Evolutionary conservation across 805 yeast genomes (phyloP).

Genomic region (Saturnispora quitensis): DNA sequence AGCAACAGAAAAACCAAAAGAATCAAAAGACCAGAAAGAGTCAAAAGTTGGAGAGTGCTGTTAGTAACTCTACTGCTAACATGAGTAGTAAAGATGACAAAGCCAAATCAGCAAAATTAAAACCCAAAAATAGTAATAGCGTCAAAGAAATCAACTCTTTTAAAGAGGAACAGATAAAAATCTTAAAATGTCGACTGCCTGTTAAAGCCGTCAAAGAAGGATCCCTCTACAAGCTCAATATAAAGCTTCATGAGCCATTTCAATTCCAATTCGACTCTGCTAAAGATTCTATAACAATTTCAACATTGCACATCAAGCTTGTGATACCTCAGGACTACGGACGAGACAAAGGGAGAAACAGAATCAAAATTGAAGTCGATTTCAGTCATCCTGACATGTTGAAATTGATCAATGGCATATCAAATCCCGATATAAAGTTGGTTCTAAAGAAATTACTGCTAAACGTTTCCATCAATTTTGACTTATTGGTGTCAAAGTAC

Average conservation of each 20-base stretch:
- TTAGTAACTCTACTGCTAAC: not conserved
- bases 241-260: slow-evolving; percentile 23
- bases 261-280: slow-evolving; percentile 25
- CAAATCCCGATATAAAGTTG: slow-evolving; percentile 22
- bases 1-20: slow-evolving; percentile 14
- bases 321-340: slow-evolving; percentile 27
- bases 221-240: slow-evolving; percentile 22
- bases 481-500: slow-evolving; percentile 12
- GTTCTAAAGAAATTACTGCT: slow-evolving; percentile 26
- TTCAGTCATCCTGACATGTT: slow-evolving; percentile 24
- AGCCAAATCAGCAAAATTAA: not conserved
- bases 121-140: slow-evolving; percentile 6
- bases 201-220: slow-evolving; percentile 16
- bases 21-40: not conserved
- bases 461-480: slow-evolving; percentile 25
- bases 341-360: slow-evolving; percentile 14
- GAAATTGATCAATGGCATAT: slow-evolving; percentile 21
- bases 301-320: slow-evolving; percentile 22
- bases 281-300: slow-evolving; percentile 20
- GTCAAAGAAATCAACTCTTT: not conserved
- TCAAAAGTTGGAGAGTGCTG: not conserved
- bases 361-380: slow-evolving; percentile 25
- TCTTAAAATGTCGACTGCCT: slow-evolving; percentile 22
- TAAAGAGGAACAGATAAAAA: slow-evolving; percentile 20
- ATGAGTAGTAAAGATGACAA: too few relatives aligned